Conservation (phyloP, 768 basidiomycete genomes). For the Auricularia sp. region DNA sequence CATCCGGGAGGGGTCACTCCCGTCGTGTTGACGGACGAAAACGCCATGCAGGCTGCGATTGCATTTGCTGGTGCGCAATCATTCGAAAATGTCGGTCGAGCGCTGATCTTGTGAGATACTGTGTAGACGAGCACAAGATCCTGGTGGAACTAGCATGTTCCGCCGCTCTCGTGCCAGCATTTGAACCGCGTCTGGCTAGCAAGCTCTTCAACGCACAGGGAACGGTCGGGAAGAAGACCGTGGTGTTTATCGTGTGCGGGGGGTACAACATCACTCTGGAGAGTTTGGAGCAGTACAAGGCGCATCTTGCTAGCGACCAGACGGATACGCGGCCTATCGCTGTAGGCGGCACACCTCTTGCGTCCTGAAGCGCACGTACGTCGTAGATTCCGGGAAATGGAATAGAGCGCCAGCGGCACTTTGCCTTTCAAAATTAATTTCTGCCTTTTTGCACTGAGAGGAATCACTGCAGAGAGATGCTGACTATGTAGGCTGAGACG, state of each 20-base stretch:
- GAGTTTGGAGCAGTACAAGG: conserved; percentile 39
- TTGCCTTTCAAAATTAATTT: too few relatives aligned
- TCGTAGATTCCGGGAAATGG: too few relatives aligned
- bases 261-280: conserved; percentile 57
- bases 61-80: conserved; percentile 42
- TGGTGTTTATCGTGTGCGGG: conserved; percentile 63
- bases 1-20: conserved; percentile 46
- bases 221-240: conserved; percentile 17
- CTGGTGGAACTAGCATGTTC: conserved; percentile 68
- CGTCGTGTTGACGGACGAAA: conserved; percentile 54
- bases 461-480: too few relatives aligned
- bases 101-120: neutral
- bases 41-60: conserved; percentile 51
- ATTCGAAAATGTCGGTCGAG: conserved; percentile 12
- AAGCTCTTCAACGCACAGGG: conserved; percentile 24
- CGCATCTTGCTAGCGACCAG: neutral
- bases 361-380: too few relatives aligned
- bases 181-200: conserved; percentile 45
- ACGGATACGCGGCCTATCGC: too few relatives aligned
- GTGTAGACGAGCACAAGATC: conserved; percentile 61
- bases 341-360: too few relatives aligned
- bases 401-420: too few relatives aligned
- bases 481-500: too few relatives aligned
- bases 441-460: too few relatives aligned
- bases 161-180: conserved; percentile 57